Conservation (phyloP, 1,284 basidiomycete species). For the Sutorius eximius region DNA sequence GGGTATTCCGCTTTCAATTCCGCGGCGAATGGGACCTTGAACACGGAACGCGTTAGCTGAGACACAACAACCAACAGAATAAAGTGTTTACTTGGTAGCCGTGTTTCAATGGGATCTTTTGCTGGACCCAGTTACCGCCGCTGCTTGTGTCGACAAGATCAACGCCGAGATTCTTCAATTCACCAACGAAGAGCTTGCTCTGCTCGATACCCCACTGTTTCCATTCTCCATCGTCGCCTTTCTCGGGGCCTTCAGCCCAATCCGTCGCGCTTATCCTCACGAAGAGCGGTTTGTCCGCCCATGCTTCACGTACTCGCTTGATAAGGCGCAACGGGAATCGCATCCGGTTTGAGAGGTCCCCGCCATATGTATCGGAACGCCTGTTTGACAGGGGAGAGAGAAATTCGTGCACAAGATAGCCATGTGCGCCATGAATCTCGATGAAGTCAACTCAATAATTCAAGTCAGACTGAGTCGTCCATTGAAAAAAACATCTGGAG, state of each 20-base stretch:
- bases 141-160: constrained; percentile 73
- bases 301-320: constrained; percentile 52
- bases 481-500: not conserved
- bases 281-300: constrained; percentile 70
- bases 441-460: constrained; percentile 69
- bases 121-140: constrained; percentile 66
- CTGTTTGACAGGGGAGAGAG: constrained; percentile 71
- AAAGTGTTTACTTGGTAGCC: constrained; percentile 59
- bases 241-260: constrained; percentile 74
- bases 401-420: constrained; percentile 65
- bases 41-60: not conserved
- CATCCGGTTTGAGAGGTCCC: constrained; percentile 69
- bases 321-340: constrained; percentile 65
- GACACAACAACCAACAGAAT: not conserved
- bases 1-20: constrained; percentile 65
- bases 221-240: constrained; percentile 56
- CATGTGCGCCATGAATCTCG: constrained; percentile 75
- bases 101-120: constrained; percentile 58
- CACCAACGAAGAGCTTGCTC: constrained; percentile 56
- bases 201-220: constrained; percentile 79
- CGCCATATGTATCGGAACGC: constrained; percentile 74
- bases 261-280: constrained; percentile 74
- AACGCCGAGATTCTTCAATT: constrained; percentile 61
- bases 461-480: constrained; percentile 1
- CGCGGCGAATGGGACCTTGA: constrained; percentile 68